Evolutionary conservation across 345 rosid species (phyloP), one percentile per base, ranked within the genome.

Genomic region (Boechera stricta): DNA sequence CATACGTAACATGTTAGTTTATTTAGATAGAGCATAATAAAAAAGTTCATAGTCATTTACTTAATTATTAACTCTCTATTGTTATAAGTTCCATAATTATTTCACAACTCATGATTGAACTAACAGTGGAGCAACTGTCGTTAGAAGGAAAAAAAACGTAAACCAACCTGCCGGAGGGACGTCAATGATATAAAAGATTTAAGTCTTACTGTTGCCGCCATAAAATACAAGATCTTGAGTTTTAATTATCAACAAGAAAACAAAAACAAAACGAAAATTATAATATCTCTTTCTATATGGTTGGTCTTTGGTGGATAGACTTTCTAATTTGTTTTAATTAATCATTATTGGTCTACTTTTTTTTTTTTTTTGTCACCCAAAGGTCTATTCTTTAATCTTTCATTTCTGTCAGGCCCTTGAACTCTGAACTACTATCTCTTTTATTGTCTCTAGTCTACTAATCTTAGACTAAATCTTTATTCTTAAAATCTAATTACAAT

Each of bases 221-320:
- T 42, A 33, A 21, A 21, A 8, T 47, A 60, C 48, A 35, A 45
- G 9, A 63, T 72, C 13, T 38, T 61, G 28, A 71, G 32, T 44
- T 54, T 38, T 32, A 47, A 55, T 58, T 47, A 21, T 33, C n/a
- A 29, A 11, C 21, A 3, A 33, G 26, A 64, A 63, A 73, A 39
- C 2, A 41, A 32, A 15, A 32, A 33, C 12, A 57, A 32, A 58
- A 31, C 1, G 3, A 6, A 52, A 64, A 5, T 6, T 10, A n/a
- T 26, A 49, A 7, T 45, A 39, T 10, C 7, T 36, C 4, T 24
- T 4, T 38, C 2, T 51, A 36, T 72, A 29, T 16, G 29, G 29
- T 32, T 31, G 63, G 47, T 35, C 6, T 44, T 74, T 74, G 28
- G 64, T 74, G 29, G 28, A 35, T 55, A 6, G 64, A 74, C 65